phyloP scores from a whole-genome alignment of 352 stramenopile species.

The Phytophthora pinifolia region DNA sequence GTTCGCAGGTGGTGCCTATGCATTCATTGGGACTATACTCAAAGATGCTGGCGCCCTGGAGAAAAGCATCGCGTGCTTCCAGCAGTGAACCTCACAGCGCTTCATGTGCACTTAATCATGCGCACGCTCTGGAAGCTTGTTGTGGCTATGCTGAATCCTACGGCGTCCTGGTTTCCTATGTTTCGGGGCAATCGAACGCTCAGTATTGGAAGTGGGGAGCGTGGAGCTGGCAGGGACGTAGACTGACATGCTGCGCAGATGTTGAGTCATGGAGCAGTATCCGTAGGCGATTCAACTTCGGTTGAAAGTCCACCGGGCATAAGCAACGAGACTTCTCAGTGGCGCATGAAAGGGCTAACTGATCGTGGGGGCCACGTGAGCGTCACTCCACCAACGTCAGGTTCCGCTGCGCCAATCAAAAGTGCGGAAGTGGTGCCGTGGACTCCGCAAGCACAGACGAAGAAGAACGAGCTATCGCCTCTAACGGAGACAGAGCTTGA shows the following conservation, averaged over 20 bases:
- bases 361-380: slow-evolving; percentile 21
- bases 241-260: slow-evolving; percentile 30
- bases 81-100: slow-evolving; percentile 42
- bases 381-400: slow-evolving; percentile 13
- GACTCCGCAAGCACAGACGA: not conserved
- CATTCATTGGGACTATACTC: slow-evolving; percentile 72
- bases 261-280: slow-evolving; percentile 18
- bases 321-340: slow-evolving; percentile 2
- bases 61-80: slow-evolving; percentile 55
- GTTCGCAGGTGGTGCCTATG: slow-evolving; percentile 63
- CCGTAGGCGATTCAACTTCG: not conserved
- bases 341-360: slow-evolving; percentile 34
- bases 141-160: slow-evolving; percentile 49
- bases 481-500: slow-evolving; percentile 61
- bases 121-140: slow-evolving; percentile 57
- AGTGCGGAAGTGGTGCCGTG: not conserved
- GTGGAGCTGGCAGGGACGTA: slow-evolving; percentile 27
- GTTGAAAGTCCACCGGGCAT: too few relatives aligned
- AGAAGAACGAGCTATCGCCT: not conserved
- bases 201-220: slow-evolving; percentile 22
- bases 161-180: slow-evolving; percentile 40
- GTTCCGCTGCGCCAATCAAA: not conserved
- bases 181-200: slow-evolving; percentile 40
- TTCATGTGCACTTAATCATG: slow-evolving; percentile 67
- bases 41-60: slow-evolving; percentile 70